These are phyloP conservation scores for Ambrosiella beaveri DNA, from an alignment of 2,329 filamentous ascomycete species.

Conservation along the genomic window DNA sequence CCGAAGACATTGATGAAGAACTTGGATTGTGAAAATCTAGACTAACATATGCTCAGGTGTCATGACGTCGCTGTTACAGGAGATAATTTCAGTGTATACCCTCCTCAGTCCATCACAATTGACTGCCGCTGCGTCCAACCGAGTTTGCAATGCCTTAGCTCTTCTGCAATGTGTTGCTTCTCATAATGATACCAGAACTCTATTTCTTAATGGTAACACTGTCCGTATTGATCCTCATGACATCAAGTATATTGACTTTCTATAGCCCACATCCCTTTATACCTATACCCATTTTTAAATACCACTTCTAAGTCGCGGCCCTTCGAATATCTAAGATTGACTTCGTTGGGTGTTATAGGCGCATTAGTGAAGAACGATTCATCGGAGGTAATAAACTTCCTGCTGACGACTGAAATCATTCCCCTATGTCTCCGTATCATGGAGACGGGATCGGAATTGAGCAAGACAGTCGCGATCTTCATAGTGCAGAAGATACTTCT, in stretches of 20 bases:
- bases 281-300: constrained; percentile 95
- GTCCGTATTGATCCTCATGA: not conserved
- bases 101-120: constrained; percentile 92
- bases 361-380: constrained; percentile 98
- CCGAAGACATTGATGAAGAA: constrained; percentile 10
- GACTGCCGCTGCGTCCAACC: constrained; percentile 90
- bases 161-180: constrained; percentile 93
- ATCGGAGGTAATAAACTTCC: constrained; percentile 95
- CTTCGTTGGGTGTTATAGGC: constrained; percentile 88
- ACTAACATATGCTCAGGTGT: constrained; percentile 45
- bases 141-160: constrained; percentile 92
- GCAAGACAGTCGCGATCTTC: constrained; percentile 98
- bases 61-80: constrained; percentile 92
- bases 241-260: not conserved
- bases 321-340: constrained; percentile 92
- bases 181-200: constrained; percentile 83
- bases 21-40: not conserved
- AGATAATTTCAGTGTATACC: constrained; percentile 97
- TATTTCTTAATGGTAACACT: constrained; percentile 74
- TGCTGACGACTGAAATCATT: constrained; percentile 95
- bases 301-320: constrained; percentile 95
- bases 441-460: constrained; percentile 96
- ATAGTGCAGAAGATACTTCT: constrained; percentile 98
- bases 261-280: constrained; percentile 86
- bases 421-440: constrained; percentile 94